phyloP scores from a whole-genome alignment of 768 basidiomycete species.

The Psilocybe tampanensis region DNA sequence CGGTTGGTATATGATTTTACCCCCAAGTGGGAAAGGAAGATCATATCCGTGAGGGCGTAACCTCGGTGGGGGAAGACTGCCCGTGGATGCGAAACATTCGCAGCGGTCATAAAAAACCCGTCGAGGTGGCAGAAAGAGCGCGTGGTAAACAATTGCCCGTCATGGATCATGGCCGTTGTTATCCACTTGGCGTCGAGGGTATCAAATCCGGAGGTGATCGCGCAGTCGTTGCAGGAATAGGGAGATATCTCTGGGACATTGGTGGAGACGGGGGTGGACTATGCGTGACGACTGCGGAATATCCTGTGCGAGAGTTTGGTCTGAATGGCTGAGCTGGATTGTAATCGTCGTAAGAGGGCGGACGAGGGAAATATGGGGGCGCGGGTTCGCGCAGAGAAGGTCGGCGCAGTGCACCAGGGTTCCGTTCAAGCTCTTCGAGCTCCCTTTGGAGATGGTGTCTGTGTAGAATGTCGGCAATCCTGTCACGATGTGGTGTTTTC shows the following conservation, averaged over 20 bases:
- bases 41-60: slow-evolving; percentile 2
- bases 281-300: slow-evolving; percentile 29
- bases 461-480: slow-evolving; percentile 41
- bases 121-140: slow-evolving; percentile 1
- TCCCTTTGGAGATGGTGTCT: slow-evolving; percentile 53
- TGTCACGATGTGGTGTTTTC: slow-evolving; percentile 47
- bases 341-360: slow-evolving; percentile 41
- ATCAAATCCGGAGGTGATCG: slow-evolving; percentile 11
- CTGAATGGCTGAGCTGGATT: slow-evolving; percentile 7
- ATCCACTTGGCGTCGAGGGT: slow-evolving; percentile 20
- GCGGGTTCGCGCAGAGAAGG: slow-evolving; percentile 43
- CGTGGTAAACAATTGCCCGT: slow-evolving; percentile 1
- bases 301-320: slow-evolving; percentile 23
- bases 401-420: slow-evolving; percentile 30
- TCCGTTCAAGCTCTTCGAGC: slow-evolving; percentile 48
- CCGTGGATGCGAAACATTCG: not conserved
- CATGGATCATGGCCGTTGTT: not conserved
- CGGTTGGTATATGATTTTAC: not conserved
- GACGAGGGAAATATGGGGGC: slow-evolving; percentile 55
- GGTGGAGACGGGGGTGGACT: slow-evolving; percentile 19
- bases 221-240: slow-evolving; percentile 9
- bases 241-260: slow-evolving; percentile 13
- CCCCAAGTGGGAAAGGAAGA: slow-evolving; percentile 11
- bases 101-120: slow-evolving; percentile 7
- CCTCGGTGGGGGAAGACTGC: not conserved